Percentiles rank a stretch among this genome's conserved stretches.
These are phyloP conservation scores for Epithele typhae DNA, from an alignment of 768 basidiomycete species.

Conservation along the genomic window DNA sequence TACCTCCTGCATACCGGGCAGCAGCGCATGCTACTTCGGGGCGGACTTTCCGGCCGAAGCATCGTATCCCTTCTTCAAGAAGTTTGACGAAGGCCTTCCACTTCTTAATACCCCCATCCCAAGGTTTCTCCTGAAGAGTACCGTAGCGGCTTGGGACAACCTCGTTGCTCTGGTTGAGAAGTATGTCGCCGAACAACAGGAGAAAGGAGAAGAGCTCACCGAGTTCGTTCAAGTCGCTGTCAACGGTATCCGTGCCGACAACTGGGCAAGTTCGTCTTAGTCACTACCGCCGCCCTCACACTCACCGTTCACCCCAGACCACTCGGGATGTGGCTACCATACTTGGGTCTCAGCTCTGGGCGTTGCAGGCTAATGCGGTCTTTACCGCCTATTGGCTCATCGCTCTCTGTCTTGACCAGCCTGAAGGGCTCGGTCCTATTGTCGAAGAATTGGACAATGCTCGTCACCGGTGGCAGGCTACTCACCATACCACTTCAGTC, in stretches of 20 bases:
- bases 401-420: conserved; percentile 15
- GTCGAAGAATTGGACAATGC: conserved; percentile 17
- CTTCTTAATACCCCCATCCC: conserved; percentile 15
- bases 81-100: conserved; percentile 20
- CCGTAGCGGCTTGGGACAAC: conserved; percentile 11
- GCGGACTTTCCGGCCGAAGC: conserved; percentile 13
- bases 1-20: conserved; percentile 15
- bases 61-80: conserved; percentile 10
- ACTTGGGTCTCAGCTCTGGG: conserved; percentile 18
- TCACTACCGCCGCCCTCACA: background rate
- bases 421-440: conserved; percentile 17
- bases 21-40: conserved; percentile 17
- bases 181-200: conserved; percentile 2
- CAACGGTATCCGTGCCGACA: background rate
- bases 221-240: conserved; percentile 1
- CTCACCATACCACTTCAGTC: conserved; percentile 9
- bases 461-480: conserved; percentile 4
- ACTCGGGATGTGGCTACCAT: conserved; percentile 12
- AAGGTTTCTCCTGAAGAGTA: conserved; percentile 12
- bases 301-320: background rate
- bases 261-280: conserved; percentile 14
- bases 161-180: conserved; percentile 10
- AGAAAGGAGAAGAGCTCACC: background rate
- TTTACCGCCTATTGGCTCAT: conserved; percentile 21
- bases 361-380: conserved; percentile 21